These are phyloP conservation scores for Leccinum aurantiacum DNA, from an alignment of 768 basidiomycete genomes.

Conservation along the genomic window DNA sequence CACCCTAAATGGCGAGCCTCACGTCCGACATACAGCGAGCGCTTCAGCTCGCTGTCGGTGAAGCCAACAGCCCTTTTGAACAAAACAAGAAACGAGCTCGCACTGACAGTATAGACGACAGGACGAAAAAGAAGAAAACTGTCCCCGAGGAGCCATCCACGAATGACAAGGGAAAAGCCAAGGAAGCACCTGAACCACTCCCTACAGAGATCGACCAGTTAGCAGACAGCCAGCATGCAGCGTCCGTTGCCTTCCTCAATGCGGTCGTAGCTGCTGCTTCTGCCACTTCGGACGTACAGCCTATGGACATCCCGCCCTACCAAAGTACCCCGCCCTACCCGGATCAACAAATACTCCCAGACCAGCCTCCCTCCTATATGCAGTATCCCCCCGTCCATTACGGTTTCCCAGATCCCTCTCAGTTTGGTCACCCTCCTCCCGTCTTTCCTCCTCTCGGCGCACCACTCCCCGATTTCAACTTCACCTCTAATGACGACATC, in stretches of 20 bases:
- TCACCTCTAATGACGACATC: conserved; percentile 69
- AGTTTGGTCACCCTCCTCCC: conserved; percentile 28
- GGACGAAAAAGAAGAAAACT: conserved; percentile 36
- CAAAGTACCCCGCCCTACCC: conserved; percentile 36
- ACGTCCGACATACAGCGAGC: conserved; percentile 49
- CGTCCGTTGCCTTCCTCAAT: conserved; percentile 59
- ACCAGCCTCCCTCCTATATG: conserved; percentile 26
- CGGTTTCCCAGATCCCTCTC: conserved; percentile 29
- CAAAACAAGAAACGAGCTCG: conserved; percentile 39
- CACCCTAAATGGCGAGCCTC: conserved; percentile 41
- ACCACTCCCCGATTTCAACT: conserved; percentile 37
- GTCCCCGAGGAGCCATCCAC: conserved; percentile 20
- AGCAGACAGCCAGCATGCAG: conserved; percentile 41
- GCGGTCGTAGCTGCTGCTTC: conserved; percentile 67
- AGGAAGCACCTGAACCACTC: conserved; percentile 36
- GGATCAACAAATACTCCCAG: conserved; percentile 32
- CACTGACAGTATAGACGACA: conserved; percentile 23
- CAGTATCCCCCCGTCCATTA: conserved; percentile 34
- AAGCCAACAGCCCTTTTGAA: conserved; percentile 42
- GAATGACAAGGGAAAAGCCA: conserved; percentile 36
- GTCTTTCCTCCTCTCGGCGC: conserved; percentile 21
- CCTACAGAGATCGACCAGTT: conserved; percentile 29
- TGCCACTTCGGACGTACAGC: conserved; percentile 41
- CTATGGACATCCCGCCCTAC: conserved; percentile 28
- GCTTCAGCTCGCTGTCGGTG: conserved; percentile 49